Evolutionary conservation across 2,329 filamentous ascomycete species (phyloP).

Genomic region (Microsporum ferrugineum): DNA sequence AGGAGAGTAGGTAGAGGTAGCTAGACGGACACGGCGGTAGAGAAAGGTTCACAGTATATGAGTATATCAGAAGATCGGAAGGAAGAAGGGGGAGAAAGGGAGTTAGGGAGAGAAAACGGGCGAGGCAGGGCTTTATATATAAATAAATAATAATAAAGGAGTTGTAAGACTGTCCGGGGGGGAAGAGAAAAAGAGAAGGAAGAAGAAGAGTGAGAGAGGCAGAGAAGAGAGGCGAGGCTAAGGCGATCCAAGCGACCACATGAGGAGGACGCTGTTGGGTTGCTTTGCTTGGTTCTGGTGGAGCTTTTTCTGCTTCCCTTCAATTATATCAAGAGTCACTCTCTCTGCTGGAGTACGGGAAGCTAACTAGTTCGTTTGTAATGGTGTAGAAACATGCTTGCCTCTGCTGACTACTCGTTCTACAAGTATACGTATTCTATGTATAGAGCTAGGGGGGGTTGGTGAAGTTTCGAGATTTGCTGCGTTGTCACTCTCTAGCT

Average conservation of each 20-base stretch:
- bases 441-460: neutral
- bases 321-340: neutral
- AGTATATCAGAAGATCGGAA: neutral
- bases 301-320: neutral
- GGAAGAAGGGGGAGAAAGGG: neutral
- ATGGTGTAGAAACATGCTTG: neutral
- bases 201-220: neutral
- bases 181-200: neutral
- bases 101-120: neutral
- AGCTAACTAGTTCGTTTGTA: neutral
- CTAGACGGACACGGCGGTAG: too few relatives aligned
- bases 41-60: neutral
- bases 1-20: neutral
- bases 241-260: slow-evolving; percentile 5
- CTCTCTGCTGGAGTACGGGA: neutral
- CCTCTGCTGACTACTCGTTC: too few relatives aligned
- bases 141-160: too few relatives aligned
- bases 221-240: neutral
- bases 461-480: neutral
- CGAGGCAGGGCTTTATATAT: neutral
- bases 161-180: too few relatives aligned
- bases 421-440: neutral
- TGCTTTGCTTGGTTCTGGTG: slow-evolving; percentile 1
- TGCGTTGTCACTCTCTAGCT: neutral
- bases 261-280: neutral